These are phyloP conservation scores for Podospora australis DNA, from an alignment of 495 filamentous ascomycete species.

Conservation along the genomic window DNA sequence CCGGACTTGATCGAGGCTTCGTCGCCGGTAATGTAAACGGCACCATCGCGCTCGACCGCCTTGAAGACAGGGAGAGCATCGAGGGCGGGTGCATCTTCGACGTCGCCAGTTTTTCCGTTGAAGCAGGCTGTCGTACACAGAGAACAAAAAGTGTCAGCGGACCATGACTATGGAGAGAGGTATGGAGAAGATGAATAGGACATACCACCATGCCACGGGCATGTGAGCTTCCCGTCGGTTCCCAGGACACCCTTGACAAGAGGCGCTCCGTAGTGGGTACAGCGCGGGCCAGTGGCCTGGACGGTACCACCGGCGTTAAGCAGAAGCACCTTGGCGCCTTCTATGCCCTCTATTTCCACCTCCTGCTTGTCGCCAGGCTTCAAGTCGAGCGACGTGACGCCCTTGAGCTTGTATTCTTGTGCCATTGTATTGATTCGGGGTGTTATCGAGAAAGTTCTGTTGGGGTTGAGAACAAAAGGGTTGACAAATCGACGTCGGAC, in stretches of 20 bases:
- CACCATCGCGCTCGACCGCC: constrained; percentile 68
- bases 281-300: constrained; percentile 76
- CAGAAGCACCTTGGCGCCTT: constrained; percentile 79
- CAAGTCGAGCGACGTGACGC: constrained; percentile 62
- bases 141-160: constrained; percentile 9
- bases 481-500: constrained; percentile 1
- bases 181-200: constrained; percentile 8
- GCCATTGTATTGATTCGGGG: no score
- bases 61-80: constrained; percentile 78
- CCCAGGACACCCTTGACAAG: constrained; percentile 77
- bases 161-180: background rate
- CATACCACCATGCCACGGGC: constrained; percentile 90
- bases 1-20: constrained; percentile 72
- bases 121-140: constrained; percentile 66
- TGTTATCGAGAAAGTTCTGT: no score
- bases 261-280: constrained; percentile 90
- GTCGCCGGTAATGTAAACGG: constrained; percentile 76
- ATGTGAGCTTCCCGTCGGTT: constrained; percentile 75
- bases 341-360: constrained; percentile 82
- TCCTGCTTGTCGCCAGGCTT: constrained; percentile 78
- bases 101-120: constrained; percentile 78
- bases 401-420: constrained; percentile 83
- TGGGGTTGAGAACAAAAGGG: constrained; percentile 5
- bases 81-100: constrained; percentile 88
- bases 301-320: constrained; percentile 67